Base-by-base conservation (phyloP, 2,329 filamentous ascomycete genomes). In the Colletotrichum gloeosporioides region DNA sequence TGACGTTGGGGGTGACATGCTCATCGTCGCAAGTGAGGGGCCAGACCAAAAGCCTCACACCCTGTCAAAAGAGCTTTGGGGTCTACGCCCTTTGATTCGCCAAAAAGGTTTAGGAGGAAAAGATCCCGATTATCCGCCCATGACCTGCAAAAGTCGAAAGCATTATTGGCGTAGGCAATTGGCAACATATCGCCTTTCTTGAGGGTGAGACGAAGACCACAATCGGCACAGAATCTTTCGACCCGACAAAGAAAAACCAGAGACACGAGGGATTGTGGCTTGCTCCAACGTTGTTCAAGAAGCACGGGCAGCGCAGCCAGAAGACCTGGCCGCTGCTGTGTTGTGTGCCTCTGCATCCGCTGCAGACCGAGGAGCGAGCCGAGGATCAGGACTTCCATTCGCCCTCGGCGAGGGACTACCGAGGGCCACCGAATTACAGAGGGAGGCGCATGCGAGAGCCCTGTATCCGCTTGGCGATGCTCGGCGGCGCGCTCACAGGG, bases 51-150 rank as follows among this genome's bases (percentile, higher is more conserved):
- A 62, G n/a, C 61, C 39, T 67, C 44, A 49, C 10, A 49, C 44
- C 18, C 44, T 49, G 44, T 49, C 44, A 4, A 49, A 22, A 49
- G 44, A 49, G 44, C 44, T 49, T 49, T 31, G 64, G 16, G 53
- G 32, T 18, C n/a, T 63, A 7, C 44, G 44, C 44, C 44, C 22
- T 49, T 57, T 59, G 44, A 34, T 44, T 66, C 31, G 53, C 74
- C 44, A 18, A 8, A 34, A 57, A 62, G 22, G 10, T 49, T 36
- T 53, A 27, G 16, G 55, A 59, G 59, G 32, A 73, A 69, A 74
- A 67, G 57, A 77, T 77, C 76, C 76, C 74, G 74, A n/a, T 44
- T 71, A 74, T 77, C 76, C 76, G 76, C n/a, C n/a, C 44, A 49
- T 49, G 44, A 22, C 44, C 44, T 18, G 44, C 44, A 49, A 49